Evolutionary conservation across 106 monocot species (phyloP).

Genomic region (Triglochin maritima): DNA sequence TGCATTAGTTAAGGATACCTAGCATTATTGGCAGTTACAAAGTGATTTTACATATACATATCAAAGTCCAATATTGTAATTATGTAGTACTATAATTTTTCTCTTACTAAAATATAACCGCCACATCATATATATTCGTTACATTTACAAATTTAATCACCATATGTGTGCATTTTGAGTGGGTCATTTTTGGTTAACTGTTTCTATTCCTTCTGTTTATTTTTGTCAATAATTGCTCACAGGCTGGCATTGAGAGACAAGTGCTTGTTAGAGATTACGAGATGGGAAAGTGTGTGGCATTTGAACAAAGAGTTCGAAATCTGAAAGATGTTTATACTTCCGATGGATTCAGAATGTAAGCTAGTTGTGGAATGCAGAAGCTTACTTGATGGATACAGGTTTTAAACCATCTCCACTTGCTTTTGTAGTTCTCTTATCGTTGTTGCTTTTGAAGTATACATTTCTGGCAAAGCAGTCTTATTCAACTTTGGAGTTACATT

Average conservation of each 20-base stretch:
- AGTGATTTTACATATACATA: too few relatives aligned
- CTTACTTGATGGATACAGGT: not conserved
- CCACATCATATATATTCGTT: too few relatives aligned
- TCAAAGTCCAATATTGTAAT: too few relatives aligned
- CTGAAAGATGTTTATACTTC: constrained; percentile 92
- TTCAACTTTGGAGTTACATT: constrained; percentile 5
- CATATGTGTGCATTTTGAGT: too few relatives aligned
- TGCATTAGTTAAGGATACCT: too few relatives aligned
- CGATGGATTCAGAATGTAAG: constrained; percentile 94
- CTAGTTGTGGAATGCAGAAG: not conserved
- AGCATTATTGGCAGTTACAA: too few relatives aligned
- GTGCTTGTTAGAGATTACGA: constrained; percentile 84
- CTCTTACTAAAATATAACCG: too few relatives aligned
- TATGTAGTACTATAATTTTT: too few relatives aligned
- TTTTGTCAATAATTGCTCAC: constrained; percentile 5
- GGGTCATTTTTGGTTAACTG: too few relatives aligned
- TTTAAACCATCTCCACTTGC: not conserved
- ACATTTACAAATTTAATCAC: too few relatives aligned
- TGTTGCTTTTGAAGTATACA: not conserved
- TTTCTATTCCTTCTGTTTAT: too few relatives aligned
- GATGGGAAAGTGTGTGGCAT: constrained; percentile 71
- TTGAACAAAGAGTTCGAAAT: constrained; percentile 71
- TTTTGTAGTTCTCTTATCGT: not conserved
- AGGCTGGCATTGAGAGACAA: constrained; percentile 77
- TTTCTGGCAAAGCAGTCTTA: not conserved